Percentiles rank a stretch among this genome's conserved stretches.
phyloP scores from a whole-genome alignment of 2,329 filamentous ascomycete species.

The Pyrenochaeta sp. region DNA sequence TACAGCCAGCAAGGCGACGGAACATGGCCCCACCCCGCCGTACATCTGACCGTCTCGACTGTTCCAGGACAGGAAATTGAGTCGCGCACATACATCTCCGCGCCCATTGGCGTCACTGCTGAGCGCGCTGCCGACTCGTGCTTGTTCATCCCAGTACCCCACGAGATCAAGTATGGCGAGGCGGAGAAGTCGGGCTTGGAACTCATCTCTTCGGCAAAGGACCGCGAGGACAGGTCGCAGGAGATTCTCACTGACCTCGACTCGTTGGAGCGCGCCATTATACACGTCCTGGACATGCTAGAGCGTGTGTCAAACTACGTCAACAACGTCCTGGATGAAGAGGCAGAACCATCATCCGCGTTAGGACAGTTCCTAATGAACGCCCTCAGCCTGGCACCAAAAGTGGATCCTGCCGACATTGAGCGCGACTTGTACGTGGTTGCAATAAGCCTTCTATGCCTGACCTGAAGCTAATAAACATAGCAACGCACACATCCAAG shows the following conservation, averaged over 20 bases:
- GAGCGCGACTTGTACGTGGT: constrained; percentile 85
- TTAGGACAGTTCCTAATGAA: constrained; percentile 96
- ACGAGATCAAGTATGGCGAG: constrained; percentile 90
- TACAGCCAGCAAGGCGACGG: constrained; percentile 96
- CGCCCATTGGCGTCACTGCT: constrained; percentile 91
- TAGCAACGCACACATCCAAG: constrained; percentile 98
- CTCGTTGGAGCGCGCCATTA: constrained; percentile 82
- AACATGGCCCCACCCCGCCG: constrained; percentile 95
- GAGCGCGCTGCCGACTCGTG: constrained; percentile 96
- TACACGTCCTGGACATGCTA: constrained; percentile 87
- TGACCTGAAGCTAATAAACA: constrained; percentile 35
- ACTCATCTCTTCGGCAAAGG: constrained; percentile 82
- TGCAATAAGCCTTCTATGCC: neutral
- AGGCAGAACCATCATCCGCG: constrained; percentile 86
- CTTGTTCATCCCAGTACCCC: constrained; percentile 95
- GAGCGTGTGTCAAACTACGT: constrained; percentile 93
- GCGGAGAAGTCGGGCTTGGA: constrained; percentile 80
- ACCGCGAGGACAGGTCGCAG: constrained; percentile 76
- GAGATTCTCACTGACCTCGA: constrained; percentile 88
- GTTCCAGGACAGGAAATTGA: constrained; percentile 88
- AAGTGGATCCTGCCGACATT: constrained; percentile 89
- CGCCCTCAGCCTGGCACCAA: constrained; percentile 89
- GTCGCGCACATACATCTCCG: constrained; percentile 92
- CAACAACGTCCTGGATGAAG: constrained; percentile 92
- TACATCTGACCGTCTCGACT: constrained; percentile 94